Evolutionary conservation across 2,329 filamentous ascomycete species (phyloP), one percentile per base, ranked within the genome.

Genomic region (Hirsutella rhossiliensis): DNA sequence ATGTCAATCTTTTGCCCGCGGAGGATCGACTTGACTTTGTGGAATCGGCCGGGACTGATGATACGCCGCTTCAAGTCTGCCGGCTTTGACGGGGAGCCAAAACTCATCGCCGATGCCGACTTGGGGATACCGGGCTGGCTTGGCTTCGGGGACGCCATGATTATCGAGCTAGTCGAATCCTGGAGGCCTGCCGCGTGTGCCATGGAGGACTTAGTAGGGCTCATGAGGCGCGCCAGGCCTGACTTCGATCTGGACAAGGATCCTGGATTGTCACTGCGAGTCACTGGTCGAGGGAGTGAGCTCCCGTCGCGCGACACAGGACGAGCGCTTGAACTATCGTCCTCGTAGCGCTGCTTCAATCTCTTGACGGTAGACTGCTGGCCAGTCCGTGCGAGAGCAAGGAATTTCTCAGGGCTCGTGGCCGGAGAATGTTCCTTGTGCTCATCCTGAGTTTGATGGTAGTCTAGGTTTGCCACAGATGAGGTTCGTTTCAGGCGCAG

Each of bases 161-260:
- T 62, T 48, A 60, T 55, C 41, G 53, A 56, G 15, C 54, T 49
- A 2, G 59, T 57, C 0, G 56, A 49, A 41, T 59, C 64, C 30
- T 43, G 46, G 5, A 50, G 47, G n/a, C 48, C 45, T 17, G 52
- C 50, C 1, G 46, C 28, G 12, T 82, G 79, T 30, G 80, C 76
- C 42, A 85, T 61, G 1, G 84, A 87, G 8, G 86, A 69, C 59
- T 87, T 87, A 9, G 85, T 92, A 0, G 88, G 87, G 6, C 86
- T 94, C 61, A 81, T 76, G 28, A 90, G 67, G 47, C 69, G 79
- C 48, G 70, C 68, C 47, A 70, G 63, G 48, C 74, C 69, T 9
- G 72, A 64, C 44, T 72, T 66, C 1, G 71, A 62, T 23, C 68
- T 69, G 41, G 62, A 52, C 19, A 71, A 55, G 15, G 57, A 54